Evolutionary conservation across 169 alveolate genomes (phyloP), one percentile per base, ranked within the genome.

Genomic region (Neospora caninum): DNA sequence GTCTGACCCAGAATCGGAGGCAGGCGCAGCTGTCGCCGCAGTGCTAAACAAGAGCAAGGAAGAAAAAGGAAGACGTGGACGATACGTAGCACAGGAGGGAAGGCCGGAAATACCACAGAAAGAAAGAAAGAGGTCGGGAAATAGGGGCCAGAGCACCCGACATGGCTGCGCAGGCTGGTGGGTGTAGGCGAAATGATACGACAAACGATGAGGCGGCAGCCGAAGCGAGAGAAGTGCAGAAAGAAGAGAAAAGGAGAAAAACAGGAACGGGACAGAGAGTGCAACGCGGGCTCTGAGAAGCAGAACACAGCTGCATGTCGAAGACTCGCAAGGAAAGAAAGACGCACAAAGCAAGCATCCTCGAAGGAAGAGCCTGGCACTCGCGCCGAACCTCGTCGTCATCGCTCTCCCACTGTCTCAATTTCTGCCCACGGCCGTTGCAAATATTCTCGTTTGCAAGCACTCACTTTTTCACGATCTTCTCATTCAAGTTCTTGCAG

Each of bases 21-120:
- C 94, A 13, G 80, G 54, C 9, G 92, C 73, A 54, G 45, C n/a
- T 87, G 73, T 42, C 69, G 69, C 41, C 39, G 86, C 45, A 39
- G 31, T 70, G 88, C 93, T 89, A 88, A 83, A 39, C 87, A 0
- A 29, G 42, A 49, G 10, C 2, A 80, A 2, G 36, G 43, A 58
- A 25, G 25, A 25, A 58, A 25, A 58, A 25, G 70, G 31, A 58
- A 25, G 70, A 25, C 16, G n/a, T n/a, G n/a, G n/a, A n/a, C n/a
- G n/a, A 13, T 49, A 13, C 58, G 58, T 13, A 7, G 58, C 22
- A 4, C 22, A 7, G 58, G 58, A 49, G 22, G 58, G 4, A 13
- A 49, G 58, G 58, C 58, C 4, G 58, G 58, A 49, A 49, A 49
- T 4, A 49, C 58, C 58, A 69, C 31, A 25, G 49, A 18, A 88